Percentiles rank a stretch among this genome's conserved stretches.
These are phyloP conservation scores for Adansonia grandidieri DNA, from an alignment of 441 rosid species.

Conservation along the genomic window DNA sequence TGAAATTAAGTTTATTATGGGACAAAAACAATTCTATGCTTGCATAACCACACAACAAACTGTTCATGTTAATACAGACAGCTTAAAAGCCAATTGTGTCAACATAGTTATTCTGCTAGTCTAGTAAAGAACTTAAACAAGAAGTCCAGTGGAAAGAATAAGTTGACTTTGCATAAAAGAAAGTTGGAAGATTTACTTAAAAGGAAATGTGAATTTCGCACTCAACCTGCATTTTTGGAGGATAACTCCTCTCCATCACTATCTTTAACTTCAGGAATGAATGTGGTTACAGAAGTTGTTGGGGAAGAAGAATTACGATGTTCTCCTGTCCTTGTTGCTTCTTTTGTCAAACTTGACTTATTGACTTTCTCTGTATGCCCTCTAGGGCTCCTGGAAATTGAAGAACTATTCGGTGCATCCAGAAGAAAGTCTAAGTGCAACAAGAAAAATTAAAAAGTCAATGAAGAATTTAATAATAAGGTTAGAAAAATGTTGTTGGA, in stretches of 20 bases:
- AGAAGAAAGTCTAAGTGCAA: slow-evolving; percentile 29
- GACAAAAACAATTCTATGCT: neutral
- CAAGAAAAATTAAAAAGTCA: slow-evolving; percentile 2
- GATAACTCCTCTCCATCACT: slow-evolving; percentile 22
- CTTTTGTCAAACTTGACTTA: slow-evolving; percentile 31
- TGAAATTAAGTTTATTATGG: neutral
- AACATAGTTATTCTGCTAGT: neutral
- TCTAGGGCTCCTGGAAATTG: slow-evolving; percentile 27
- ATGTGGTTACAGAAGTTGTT: slow-evolving; percentile 30
- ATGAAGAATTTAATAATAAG: neutral
- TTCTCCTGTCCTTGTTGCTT: slow-evolving; percentile 17
- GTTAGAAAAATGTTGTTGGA: neutral
- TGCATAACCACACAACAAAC: neutral
- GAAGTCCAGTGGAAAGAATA: neutral
- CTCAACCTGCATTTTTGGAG: slow-evolving; percentile 44
- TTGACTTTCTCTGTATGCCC: slow-evolving; percentile 33
- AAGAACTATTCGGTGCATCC: slow-evolving; percentile 30
- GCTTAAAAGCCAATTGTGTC: neutral
- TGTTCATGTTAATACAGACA: neutral
- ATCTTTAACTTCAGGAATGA: slow-evolving; percentile 28
- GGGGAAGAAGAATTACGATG: slow-evolving; percentile 22
- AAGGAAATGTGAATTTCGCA: neutral
- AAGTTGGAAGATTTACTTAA: slow-evolving; percentile 1
- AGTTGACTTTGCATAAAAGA: slow-evolving; percentile 12
- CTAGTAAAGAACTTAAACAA: slow-evolving; percentile 11